Evolutionary conservation across 345 rosid genomes (phyloP), one percentile per base, ranked within the genome.

Genomic region (Brassica carinata): DNA sequence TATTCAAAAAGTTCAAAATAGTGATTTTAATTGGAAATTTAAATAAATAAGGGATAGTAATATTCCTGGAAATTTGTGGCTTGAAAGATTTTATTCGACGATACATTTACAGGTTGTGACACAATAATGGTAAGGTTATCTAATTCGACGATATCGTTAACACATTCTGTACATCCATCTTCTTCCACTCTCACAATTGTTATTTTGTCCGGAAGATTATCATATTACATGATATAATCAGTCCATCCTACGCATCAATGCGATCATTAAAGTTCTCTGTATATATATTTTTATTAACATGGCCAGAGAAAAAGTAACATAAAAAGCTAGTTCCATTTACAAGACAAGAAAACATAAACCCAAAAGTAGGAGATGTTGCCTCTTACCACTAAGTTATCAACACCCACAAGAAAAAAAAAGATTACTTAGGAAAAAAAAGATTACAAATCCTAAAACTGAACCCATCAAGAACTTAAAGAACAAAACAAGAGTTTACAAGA

Each of bases 281-380:
- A 5, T 15, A 6, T 53, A 48, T 13, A 45, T 13, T 53, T n/a
- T 53, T 53, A 53, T n/a, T n/a, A 53, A n/a, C 58, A 53, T 53
- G 8, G 58, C 58, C 58, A n/a, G 33, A 81, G 74, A 67, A 76
- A 76, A 76, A 76, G 81, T 81, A 81, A 71, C 45, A 59, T 71
- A 67, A 38, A 78, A 82, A 82, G 85, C 72, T 68, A 82, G 74
- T 64, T 69, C 76, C 85, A 82, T 82, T 82, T 82, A 82, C 82
- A 78, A 82, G 81, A 81, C 84, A 81, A 67, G 81, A 82, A 72
- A 74, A 77, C 82, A 77, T 65, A 82, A 61, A 78, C 84, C 77
- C 81, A 71, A 81, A 81, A 77, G 78, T 68, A 62, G 75, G 82
- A 67, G 78, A 77, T 72, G 51, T 63, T 82, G 78, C 78, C 67